Base-by-base conservation (phyloP, 441 rosid genomes). In the Monsonia emarginata region DNA sequence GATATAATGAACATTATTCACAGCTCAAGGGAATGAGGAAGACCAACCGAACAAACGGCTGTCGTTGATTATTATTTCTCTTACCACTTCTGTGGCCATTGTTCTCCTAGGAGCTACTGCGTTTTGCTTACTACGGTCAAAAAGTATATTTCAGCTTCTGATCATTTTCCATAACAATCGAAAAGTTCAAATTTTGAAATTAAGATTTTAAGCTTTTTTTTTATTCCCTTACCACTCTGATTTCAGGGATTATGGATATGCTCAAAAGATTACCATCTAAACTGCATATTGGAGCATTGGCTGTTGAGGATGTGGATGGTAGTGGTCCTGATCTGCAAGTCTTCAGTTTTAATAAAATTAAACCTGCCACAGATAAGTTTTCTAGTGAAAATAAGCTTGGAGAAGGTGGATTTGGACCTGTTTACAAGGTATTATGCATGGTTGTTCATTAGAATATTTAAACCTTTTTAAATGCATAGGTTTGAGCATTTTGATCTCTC, bases 341-440 rank as follows among this genome's bases (percentile, higher is more conserved):
- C n/a, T 79, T 81, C 62, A 71, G 63, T 65, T 76, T 68, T 65
- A 58, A 65, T 3, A 42, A 16, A 22, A 69, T 81, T 58, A 58
- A 44, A 70, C 68, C 32, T 0, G 78, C 78, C 18, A 73, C 80
- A 18, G 22, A 73, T 30, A 73, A 75, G 60, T 79, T 79, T 38
- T 75, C 79, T 6, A 61, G 28, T 19, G 73, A 36, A 42, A 76
- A 76, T 21, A 76, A 72, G 68, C 76, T 76, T 50, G 79, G 82
- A 46, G 67, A 70, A 44, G 82, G 82, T 22, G 82, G 77, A 36
- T 78, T 40, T 66, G 81, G 79, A 32, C 77, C 81, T 1, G 81
- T 78, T n/a, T 78, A 74, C 61, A 78, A 78, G 79, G 82, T 78
- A 57, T 9, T 26, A 27, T 54, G 5, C 48, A 42, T 38, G 32